Evolutionary conservation across 2,329 filamentous ascomycete genomes (phyloP).

Genomic region (Epicoccum sorghinum): DNA sequence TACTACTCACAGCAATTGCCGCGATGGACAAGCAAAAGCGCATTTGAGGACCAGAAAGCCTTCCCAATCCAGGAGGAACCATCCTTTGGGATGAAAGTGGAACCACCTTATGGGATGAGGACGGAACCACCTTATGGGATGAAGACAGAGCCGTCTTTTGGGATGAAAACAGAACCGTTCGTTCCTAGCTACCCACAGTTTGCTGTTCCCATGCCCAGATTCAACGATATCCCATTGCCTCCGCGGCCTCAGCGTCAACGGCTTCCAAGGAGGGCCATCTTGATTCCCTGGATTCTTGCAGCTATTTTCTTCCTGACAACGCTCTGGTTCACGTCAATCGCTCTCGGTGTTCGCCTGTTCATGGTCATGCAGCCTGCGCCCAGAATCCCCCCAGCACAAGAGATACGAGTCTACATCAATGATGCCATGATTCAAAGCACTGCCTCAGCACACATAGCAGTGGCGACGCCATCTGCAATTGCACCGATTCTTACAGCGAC

Average conservation of each 20-base stretch:
- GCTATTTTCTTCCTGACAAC: slow-evolving; percentile 30
- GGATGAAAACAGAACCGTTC: slow-evolving; percentile 12
- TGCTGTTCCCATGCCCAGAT: slow-evolving; percentile 2
- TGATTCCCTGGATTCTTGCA: slow-evolving; percentile 34
- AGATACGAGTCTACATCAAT: slow-evolving; percentile 27
- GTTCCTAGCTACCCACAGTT: slow-evolving; percentile 17
- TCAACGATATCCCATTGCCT: slow-evolving; percentile 16
- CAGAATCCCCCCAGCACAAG: slow-evolving; percentile 10
- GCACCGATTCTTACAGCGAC: background rate
- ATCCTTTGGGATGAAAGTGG: too few relatives aligned
- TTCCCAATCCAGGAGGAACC: slow-evolving; percentile 2
- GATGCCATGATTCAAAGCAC: slow-evolving; percentile 11
- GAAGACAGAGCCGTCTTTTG: too few relatives aligned
- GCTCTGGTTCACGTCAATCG: slow-evolving; percentile 31
- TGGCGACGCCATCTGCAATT: background rate
- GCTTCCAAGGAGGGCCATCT: slow-evolving; percentile 7
- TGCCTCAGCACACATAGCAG: background rate
- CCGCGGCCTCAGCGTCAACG: slow-evolving; percentile 12
- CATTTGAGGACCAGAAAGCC: slow-evolving; percentile 13
- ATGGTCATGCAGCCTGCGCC: slow-evolving; percentile 19
- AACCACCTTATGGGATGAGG: too few relatives aligned
- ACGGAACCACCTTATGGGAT: too few relatives aligned
- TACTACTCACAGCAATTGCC: slow-evolving; percentile 24
- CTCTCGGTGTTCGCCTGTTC: slow-evolving; percentile 26
- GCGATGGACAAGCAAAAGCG: slow-evolving; percentile 16